phyloP scores from a whole-genome alignment of 495 filamentous ascomycete species.

The Jackrogersella multiformis region DNA sequence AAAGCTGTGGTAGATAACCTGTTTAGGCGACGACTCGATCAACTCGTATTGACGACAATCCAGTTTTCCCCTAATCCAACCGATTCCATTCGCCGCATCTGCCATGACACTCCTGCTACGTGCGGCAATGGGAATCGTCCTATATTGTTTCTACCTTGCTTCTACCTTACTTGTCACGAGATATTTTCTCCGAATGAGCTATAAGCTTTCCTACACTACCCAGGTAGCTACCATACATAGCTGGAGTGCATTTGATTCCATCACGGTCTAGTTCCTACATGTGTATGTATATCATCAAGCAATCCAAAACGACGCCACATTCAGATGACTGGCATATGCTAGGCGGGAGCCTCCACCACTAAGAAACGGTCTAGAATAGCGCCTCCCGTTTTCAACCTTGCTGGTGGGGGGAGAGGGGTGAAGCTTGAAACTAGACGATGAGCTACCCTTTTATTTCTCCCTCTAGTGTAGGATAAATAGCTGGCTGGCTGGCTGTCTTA shows the following conservation, averaged over 20 bases:
- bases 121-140: constrained; percentile 11
- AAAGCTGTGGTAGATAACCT: background rate
- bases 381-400: constrained; percentile 6
- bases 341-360: constrained; percentile 34
- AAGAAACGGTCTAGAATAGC: constrained; percentile 27
- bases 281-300: constrained; percentile 35
- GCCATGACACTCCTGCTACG: constrained; percentile 25
- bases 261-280: constrained; percentile 6
- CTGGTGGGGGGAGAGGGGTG: constrained; percentile 11
- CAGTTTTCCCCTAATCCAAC: constrained; percentile 4
- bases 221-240: background rate
- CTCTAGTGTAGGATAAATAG: background rate
- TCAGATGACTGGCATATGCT: constrained; percentile 43
- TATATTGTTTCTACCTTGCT: background rate
- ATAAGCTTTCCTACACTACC: background rate
- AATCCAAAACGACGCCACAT: constrained; percentile 37
- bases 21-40: constrained; percentile 28
- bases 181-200: constrained; percentile 20
- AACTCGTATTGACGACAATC: constrained; percentile 40
- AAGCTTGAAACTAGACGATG: constrained; percentile 9
- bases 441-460: background rate
- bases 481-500: background rate
- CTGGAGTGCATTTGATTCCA: background rate
- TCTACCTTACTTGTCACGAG: constrained; percentile 18
- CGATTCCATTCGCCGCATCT: constrained; percentile 11